These are phyloP conservation scores for Tolypocladium cylindrosporum DNA, from an alignment of 2,329 filamentous ascomycete genomes.

Conservation along the genomic window DNA sequence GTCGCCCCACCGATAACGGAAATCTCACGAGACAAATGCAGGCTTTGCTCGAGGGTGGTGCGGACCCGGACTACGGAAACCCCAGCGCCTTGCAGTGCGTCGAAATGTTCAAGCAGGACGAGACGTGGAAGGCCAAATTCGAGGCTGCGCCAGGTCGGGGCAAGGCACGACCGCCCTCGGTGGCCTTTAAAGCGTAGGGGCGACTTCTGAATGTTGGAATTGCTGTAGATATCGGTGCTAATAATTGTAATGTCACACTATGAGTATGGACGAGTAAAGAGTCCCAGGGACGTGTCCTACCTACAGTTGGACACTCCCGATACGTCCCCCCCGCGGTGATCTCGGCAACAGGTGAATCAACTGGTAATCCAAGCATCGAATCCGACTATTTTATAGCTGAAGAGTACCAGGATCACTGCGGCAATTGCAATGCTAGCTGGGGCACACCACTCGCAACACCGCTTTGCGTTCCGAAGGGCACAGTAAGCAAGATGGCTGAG, in stretches of 20 bases:
- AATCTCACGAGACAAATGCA: conserved; percentile 9
- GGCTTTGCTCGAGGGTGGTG: conserved; percentile 39
- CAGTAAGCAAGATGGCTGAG: neutral
- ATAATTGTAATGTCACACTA: neutral
- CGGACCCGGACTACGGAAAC: conserved; percentile 41
- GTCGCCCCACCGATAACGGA: neutral
- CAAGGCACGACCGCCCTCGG: conserved; percentile 19
- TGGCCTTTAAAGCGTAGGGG: neutral
- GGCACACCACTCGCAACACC: neutral
- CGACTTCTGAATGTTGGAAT: rapidly evolving
- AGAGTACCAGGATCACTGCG: neutral
- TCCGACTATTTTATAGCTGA: neutral
- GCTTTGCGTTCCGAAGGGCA: neutral
- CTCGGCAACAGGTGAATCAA: neutral
- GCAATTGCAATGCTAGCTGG: too few species aligned
- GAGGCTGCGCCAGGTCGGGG: conserved; percentile 37
- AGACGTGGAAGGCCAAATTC: conserved; percentile 39
- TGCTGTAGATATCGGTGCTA: too few species aligned
- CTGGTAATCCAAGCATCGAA: neutral
- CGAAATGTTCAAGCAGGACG: conserved; percentile 41
- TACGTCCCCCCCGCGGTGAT: neutral
- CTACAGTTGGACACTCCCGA: too few species aligned
- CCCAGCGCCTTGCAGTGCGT: conserved; percentile 40
- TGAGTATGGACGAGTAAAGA: neutral
- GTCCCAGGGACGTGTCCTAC: neutral